phyloP scores from a whole-genome alignment of 371 early-diverging fungal species.

The Syncephalastrum contaminatum region DNA sequence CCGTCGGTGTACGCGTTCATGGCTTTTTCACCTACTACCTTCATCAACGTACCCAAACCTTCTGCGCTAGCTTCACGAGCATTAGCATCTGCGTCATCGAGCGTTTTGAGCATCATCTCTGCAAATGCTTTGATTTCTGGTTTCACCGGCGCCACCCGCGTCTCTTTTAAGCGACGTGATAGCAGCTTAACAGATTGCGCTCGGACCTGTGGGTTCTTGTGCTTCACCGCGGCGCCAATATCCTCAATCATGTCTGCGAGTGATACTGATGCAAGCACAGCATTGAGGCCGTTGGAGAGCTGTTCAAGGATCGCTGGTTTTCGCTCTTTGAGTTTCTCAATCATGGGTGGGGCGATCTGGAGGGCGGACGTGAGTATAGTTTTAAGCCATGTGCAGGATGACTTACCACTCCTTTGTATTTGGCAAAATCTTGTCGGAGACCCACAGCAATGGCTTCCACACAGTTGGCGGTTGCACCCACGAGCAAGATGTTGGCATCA shows the following conservation, averaged over 20 bases:
- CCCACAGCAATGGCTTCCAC: conserved; percentile 86
- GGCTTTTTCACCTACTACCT: conserved; percentile 78
- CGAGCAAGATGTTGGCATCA: conserved; percentile 89
- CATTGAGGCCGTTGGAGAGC: conserved; percentile 77
- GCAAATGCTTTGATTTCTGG: conserved; percentile 74
- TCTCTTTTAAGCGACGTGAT: conserved; percentile 66
- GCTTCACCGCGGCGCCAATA: conserved; percentile 58
- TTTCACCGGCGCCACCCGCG: conserved; percentile 70
- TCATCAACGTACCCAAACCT: conserved; percentile 88
- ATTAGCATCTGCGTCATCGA: conserved; percentile 85
- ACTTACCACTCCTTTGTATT: conserved; percentile 72
- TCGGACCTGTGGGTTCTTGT: conserved; percentile 94
- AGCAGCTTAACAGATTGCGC: conserved; percentile 74
- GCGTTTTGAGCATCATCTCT: conserved; percentile 70
- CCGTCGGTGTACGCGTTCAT: conserved; percentile 74
- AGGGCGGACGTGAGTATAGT: not conserved
- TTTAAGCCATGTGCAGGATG: not conserved
- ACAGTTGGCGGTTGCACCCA: conserved; percentile 75
- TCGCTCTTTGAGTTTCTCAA: conserved; percentile 94
- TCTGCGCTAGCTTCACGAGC: conserved; percentile 90
- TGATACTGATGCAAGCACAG: conserved; percentile 71
- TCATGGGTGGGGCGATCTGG: conserved; percentile 59
- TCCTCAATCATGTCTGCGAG: conserved; percentile 71
- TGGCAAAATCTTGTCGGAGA: conserved; percentile 74
- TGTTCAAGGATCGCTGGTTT: conserved; percentile 87